Evolutionary conservation across 768 basidiomycete genomes (phyloP), one percentile per base, ranked within the genome.

Genomic region (Tremella mesenterica): DNA sequence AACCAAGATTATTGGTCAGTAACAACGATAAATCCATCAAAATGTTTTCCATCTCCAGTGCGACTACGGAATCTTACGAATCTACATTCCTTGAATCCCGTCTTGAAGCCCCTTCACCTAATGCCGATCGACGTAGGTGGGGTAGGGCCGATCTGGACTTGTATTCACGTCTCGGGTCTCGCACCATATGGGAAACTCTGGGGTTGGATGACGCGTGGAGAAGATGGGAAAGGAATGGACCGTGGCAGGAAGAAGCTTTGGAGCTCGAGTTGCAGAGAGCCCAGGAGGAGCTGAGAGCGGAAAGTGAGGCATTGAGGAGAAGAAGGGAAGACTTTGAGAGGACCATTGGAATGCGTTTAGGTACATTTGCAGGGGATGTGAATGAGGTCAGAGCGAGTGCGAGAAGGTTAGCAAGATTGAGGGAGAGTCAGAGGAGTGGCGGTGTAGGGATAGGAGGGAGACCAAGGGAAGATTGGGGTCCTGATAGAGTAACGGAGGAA

Each of bases 11-110:
- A 39, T 80, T 82, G 23, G 81, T 92, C 56, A 86, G 84, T 74
- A 91, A 91, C 67, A 95, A 95, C 70, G 89, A 92, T 65, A 78
- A 79, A 49, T 81, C 81, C 0, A 81, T 93, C 64, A 85, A 83
- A 70, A 82, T 92, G 63, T 91, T 85, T 67, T 83, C 87, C 48
- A 75, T 91, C 9, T 21, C 33, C 49, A 13, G n/a, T 39, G 12
- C 29, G n/a, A 23, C 14, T 16, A 5, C 38, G 4, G n/a, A 12
- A 0, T 47, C 34, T 9, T 41, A 41, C 38, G 38, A 41, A 41
- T 23, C n/a, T 23, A 14, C 8, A n/a, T 41, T 41, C 23, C 38
- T 41, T 23, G 38, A 41, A 5, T 41, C 38, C 23, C n/a, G 38
- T 8, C 38, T 41, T n/a, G 38, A 4, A n/a, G 23, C n/a, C 38